Conservation (phyloP, 1,284 basidiomycete species). For the Trichosporon coremiiforme region DNA sequence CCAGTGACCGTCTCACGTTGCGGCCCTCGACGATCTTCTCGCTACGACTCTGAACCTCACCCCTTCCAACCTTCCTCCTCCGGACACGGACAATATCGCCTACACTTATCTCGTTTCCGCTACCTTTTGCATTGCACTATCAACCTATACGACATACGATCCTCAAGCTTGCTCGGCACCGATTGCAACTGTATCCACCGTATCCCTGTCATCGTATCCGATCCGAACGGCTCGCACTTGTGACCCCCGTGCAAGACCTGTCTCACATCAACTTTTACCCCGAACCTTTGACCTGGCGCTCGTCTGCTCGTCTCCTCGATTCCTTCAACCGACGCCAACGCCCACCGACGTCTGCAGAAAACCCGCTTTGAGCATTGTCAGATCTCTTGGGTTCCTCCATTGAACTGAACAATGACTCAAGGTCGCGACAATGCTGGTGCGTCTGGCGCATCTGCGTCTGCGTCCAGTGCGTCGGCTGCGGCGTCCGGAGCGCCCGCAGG, state of each 20-base stretch:
- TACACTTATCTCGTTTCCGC: neutral
- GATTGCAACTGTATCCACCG: neutral
- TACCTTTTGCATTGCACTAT: neutral
- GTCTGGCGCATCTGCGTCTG: no score
- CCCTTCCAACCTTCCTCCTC: neutral
- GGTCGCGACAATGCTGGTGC: constrained; percentile 1
- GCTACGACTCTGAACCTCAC: neutral
- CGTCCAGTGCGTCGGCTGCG: no score
- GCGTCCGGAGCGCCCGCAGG: constrained; percentile 6
- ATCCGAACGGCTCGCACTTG: neutral
- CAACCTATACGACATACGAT: constrained; percentile 2
- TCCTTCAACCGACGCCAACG: neutral
- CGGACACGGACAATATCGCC: constrained; percentile 7
- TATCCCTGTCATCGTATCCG: neutral
- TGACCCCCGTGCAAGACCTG: constrained; percentile 9
- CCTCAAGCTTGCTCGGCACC: neutral
- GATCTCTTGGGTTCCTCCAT: constrained; percentile 6
- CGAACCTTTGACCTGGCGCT: constrained; percentile 2
- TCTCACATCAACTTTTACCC: neutral
- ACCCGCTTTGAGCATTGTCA: constrained; percentile 6
- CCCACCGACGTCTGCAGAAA: neutral
- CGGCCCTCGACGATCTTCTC: neutral
- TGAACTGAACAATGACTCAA: constrained; percentile 4
- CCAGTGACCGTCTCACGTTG: neutral
- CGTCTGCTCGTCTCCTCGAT: neutral